phyloP scores from a whole-genome alignment of 768 basidiomycete genomes.

The Hysterangium stoloniferum region DNA sequence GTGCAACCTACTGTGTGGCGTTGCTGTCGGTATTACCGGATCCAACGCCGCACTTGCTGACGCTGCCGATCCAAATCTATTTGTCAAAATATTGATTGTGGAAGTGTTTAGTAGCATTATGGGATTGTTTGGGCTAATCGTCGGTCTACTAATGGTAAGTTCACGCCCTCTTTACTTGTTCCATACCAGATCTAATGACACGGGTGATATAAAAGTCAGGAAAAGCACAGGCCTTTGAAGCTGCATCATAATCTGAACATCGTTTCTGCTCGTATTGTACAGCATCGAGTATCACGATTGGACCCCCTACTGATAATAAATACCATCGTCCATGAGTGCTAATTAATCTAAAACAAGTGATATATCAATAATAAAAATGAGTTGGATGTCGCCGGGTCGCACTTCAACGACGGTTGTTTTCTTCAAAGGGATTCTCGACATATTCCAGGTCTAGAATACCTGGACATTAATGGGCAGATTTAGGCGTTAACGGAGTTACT shows the following conservation, averaged over 20 bases:
- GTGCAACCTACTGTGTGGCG: constrained; percentile 92
- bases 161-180: neutral
- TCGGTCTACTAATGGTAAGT: constrained; percentile 31
- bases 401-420: constrained; percentile 19
- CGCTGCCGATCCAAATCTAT: constrained; percentile 88
- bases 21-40: constrained; percentile 91
- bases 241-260: constrained; percentile 27
- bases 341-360: no score
- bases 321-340: no score
- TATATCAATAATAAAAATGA: constrained; percentile 30
- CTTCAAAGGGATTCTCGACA: constrained; percentile 70
- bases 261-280: constrained; percentile 29
- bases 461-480: constrained; percentile 32
- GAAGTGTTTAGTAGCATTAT: constrained; percentile 91
- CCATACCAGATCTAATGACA: constrained; percentile 23
- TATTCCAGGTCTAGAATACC: constrained; percentile 47
- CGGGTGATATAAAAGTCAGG: constrained; percentile 79
- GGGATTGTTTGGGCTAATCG: constrained; percentile 89
- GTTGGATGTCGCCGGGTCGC: no score
- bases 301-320: no score
- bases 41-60: constrained; percentile 93
- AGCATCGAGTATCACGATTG: no score
- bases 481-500: constrained; percentile 16
- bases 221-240: constrained; percentile 50
- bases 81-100: constrained; percentile 94